A percentile compares a stretch with the other conserved stretches of the same genome.
Evolutionary conservation across 768 basidiomycete genomes (phyloP).

Genomic region (Phaeotremella skinneri): DNA sequence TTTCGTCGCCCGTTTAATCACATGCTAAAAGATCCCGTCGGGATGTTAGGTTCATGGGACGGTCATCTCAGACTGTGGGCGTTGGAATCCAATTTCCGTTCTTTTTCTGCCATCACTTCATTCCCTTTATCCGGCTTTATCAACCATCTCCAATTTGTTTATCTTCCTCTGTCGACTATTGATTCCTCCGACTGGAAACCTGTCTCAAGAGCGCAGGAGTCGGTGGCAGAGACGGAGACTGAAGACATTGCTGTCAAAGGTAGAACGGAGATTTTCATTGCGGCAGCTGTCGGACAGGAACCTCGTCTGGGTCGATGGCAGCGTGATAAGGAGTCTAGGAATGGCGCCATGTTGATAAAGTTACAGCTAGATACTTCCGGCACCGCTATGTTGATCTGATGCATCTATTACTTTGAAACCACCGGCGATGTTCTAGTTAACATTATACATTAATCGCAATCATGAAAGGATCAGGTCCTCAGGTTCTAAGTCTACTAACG

Average conservation of each 20-base stretch:
- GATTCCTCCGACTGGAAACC: constrained; percentile 1
- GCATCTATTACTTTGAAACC: no score
- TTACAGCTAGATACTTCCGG: constrained; percentile 27
- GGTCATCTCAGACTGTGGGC: constrained; percentile 88
- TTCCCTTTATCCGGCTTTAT: constrained; percentile 73
- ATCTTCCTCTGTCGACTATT: constrained; percentile 56
- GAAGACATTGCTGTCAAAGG: constrained; percentile 11
- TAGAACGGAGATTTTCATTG: constrained; percentile 58
- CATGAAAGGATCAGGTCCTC: no score
- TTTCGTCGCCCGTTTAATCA: neutral
- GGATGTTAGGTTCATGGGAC: constrained; percentile 80
- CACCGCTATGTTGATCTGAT: constrained; percentile 9
- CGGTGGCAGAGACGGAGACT: constrained; percentile 6
- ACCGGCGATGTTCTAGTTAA: no score
- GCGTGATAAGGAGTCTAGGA: constrained; percentile 67
- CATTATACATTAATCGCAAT: no score
- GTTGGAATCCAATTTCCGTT: constrained; percentile 71
- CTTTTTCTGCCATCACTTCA: constrained; percentile 65
- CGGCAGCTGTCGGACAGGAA: constrained; percentile 82
- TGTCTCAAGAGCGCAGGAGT: constrained; percentile 2
- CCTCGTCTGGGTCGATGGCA: constrained; percentile 88
- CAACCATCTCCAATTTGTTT: constrained; percentile 81
- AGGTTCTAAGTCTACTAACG: no score
- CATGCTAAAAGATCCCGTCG: neutral
- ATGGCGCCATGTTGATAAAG: constrained; percentile 65